phyloP scores from a whole-genome alignment of 352 stramenopile species.

The Phytopythium mirpurense region DNA sequence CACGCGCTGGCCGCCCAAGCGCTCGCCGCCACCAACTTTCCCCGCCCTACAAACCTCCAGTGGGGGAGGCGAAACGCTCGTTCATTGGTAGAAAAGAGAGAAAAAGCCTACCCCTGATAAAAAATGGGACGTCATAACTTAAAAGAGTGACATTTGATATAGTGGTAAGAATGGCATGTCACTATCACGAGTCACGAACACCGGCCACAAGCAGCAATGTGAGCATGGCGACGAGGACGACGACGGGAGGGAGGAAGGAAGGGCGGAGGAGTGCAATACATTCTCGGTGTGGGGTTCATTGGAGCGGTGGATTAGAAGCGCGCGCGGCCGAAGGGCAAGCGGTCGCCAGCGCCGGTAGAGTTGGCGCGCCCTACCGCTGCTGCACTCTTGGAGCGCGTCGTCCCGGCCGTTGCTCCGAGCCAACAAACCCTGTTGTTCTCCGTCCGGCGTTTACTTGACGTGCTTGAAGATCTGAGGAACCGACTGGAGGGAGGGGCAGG shows the following conservation, averaged over 20 bases:
- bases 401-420: too few relatives aligned
- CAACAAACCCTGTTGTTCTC: too few relatives aligned
- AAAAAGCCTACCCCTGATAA: not conserved
- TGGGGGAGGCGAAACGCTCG: not conserved
- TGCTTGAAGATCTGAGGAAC: conserved; percentile 95
- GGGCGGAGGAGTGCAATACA: not conserved
- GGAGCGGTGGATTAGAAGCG: not conserved
- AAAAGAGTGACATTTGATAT: not conserved
- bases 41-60: conserved; percentile 26
- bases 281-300: not conserved
- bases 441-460: conserved; percentile 76
- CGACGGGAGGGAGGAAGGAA: not conserved
- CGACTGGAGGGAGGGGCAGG: conserved; percentile 34
- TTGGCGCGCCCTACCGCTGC: too few relatives aligned
- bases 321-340: too few relatives aligned
- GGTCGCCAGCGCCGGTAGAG: too few relatives aligned
- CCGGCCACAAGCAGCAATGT: too few relatives aligned
- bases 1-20: conserved; percentile 22
- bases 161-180: too few relatives aligned
- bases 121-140: too few relatives aligned
- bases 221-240: not conserved
- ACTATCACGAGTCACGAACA: too few relatives aligned
- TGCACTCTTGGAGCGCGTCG: too few relatives aligned
- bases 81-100: conserved; percentile 32
- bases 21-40: conserved; percentile 45